Conservation (phyloP, 495 filamentous ascomycete genomes). For the Penicillium goetzii region DNA sequence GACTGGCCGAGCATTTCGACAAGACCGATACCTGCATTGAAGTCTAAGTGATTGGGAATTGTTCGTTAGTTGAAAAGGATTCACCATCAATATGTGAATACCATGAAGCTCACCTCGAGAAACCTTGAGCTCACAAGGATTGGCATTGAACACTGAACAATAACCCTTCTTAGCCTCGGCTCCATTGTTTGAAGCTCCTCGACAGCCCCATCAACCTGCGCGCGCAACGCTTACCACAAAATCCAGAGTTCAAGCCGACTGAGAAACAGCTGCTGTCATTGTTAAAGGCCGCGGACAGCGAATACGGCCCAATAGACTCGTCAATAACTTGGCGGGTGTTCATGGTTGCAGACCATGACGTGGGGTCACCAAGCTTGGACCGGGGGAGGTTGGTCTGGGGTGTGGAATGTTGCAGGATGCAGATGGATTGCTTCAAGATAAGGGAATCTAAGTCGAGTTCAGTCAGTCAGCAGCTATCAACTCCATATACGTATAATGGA, state of each 20-base stretch:
- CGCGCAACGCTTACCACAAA: slow-evolving; percentile 67
- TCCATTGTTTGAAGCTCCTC: slow-evolving; percentile 5
- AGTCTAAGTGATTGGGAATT: slow-evolving; percentile 54
- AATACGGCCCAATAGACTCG: slow-evolving; percentile 70
- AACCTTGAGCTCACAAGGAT: slow-evolving; percentile 74
- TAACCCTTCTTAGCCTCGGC: slow-evolving; percentile 15
- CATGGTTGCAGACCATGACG: slow-evolving; percentile 59
- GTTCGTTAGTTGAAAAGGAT: background rate
- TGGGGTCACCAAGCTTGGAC: slow-evolving; percentile 7
- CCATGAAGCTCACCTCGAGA: slow-evolving; percentile 55
- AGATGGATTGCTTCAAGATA: background rate
- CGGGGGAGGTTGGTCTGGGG: slow-evolving; percentile 4
- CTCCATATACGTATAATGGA: background rate
- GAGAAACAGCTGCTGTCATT: slow-evolving; percentile 85
- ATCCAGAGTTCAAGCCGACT: slow-evolving; percentile 84
- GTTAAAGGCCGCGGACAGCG: slow-evolving; percentile 86
- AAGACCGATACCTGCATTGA: slow-evolving; percentile 81
- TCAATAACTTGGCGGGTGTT: slow-evolving; percentile 89
- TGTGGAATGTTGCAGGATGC: background rate
- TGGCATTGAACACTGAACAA: slow-evolving; percentile 70
- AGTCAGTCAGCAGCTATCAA: background rate
- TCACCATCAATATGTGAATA: too few relatives aligned
- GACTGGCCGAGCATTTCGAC: slow-evolving; percentile 87
- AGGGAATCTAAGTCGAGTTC: background rate
- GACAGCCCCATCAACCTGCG: slow-evolving; percentile 6